Evolutionary conservation across 2,329 filamentous ascomycete species (phyloP).

Genomic region (Colletotrichum spinosum): DNA sequence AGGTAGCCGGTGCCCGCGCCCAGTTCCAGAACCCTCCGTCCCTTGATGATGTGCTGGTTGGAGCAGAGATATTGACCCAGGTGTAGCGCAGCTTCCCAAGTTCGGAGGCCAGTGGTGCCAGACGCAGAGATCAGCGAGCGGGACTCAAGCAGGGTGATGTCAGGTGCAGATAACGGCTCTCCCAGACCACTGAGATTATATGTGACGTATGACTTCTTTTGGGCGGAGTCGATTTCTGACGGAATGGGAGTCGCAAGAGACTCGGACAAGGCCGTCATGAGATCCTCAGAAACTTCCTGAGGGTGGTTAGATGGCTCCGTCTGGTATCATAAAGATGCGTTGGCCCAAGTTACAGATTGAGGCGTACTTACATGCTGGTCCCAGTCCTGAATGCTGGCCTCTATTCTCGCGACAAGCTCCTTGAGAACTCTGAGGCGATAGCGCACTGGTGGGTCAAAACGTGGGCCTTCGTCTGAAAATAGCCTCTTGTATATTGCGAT

Average conservation of each 20-base stretch:
- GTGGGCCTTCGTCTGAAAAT: slow-evolving; percentile 69
- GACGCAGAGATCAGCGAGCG: slow-evolving; percentile 75
- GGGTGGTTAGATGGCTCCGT: slow-evolving; percentile 8
- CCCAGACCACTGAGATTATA: slow-evolving; percentile 65
- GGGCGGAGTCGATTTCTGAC: slow-evolving; percentile 73
- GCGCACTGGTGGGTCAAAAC: slow-evolving; percentile 71
- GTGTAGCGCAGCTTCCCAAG: slow-evolving; percentile 85
- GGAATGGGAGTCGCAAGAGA: slow-evolving; percentile 73
- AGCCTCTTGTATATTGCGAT: slow-evolving; percentile 72
- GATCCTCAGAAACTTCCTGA: slow-evolving; percentile 85
- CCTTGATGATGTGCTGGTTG: slow-evolving; percentile 57
- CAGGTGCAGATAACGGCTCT: slow-evolving; percentile 9
- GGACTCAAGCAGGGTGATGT: slow-evolving; percentile 76
- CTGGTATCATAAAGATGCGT: slow-evolving; percentile 7
- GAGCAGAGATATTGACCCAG: slow-evolving; percentile 75
- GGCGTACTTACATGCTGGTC: slow-evolving; percentile 82
- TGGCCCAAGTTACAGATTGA: neutral
- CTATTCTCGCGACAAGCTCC: slow-evolving; percentile 75
- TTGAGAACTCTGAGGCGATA: slow-evolving; percentile 83
- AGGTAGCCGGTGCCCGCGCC: slow-evolving; percentile 83
- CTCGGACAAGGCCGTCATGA: slow-evolving; percentile 76
- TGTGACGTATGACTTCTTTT: slow-evolving; percentile 80
- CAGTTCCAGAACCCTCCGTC: slow-evolving; percentile 75
- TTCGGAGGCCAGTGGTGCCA: slow-evolving; percentile 81
- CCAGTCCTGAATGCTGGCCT: slow-evolving; percentile 81